Evolutionary conservation across 768 basidiomycete species (phyloP).

Genomic region (Boletus bicolor): DNA sequence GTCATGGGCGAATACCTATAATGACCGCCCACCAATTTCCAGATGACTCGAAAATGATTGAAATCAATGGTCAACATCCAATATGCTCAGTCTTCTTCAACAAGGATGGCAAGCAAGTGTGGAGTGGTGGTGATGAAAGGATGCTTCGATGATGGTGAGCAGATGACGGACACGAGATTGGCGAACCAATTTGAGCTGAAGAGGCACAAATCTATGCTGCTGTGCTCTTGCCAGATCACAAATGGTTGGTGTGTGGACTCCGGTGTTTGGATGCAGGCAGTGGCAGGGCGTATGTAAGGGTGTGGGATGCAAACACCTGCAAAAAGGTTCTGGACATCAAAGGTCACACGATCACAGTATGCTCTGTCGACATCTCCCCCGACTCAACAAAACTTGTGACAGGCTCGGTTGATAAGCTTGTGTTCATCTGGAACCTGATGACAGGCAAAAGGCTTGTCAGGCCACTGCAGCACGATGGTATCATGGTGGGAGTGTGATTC

Average conservation of each 20-base stretch:
- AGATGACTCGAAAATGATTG: background rate
- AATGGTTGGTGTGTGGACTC: constrained; percentile 1
- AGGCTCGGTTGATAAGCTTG: background rate
- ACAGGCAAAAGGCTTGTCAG: background rate
- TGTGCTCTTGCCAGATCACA: background rate
- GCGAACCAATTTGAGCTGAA: background rate
- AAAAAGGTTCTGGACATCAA: background rate
- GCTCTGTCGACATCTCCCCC: background rate
- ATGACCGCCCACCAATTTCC: background rate
- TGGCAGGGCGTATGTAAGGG: no score
- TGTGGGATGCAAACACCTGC: background rate
- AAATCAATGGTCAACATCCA: background rate
- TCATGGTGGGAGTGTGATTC: background rate
- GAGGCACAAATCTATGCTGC: background rate
- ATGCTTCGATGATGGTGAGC: background rate
- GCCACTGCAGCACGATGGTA: background rate
- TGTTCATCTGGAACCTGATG: background rate
- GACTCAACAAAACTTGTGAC: background rate
- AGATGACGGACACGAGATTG: background rate
- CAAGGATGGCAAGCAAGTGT: background rate
- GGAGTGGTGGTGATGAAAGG: background rate
- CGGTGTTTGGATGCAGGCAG: background rate
- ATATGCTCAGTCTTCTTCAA: background rate
- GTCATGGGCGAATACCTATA: no score
- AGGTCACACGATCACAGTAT: background rate